phyloP scores from a whole-genome alignment of 441 rosid species.

The Syzygium syzygioides region DNA sequence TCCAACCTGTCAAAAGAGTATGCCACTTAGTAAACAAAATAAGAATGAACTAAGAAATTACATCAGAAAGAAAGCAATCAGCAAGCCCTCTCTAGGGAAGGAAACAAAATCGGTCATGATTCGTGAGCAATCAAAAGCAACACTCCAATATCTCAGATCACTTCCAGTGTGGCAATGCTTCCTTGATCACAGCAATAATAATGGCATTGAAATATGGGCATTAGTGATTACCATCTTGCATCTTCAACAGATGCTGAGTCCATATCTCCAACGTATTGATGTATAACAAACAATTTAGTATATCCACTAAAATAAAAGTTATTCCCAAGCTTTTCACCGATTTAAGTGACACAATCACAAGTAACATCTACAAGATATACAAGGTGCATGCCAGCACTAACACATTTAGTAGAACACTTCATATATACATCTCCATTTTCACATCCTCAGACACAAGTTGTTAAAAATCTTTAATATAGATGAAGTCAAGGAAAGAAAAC shows the following conservation, averaged over 20 bases:
- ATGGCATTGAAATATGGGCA: background rate
- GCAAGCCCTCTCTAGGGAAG: background rate
- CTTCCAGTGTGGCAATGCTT: background rate
- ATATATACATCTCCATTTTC: background rate
- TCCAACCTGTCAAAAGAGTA: slow-evolving; percentile 57
- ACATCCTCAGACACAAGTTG: background rate
- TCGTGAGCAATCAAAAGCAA: background rate
- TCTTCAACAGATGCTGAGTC: background rate
- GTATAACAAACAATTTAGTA: background rate
- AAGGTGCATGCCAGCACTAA: background rate
- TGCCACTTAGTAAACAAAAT: background rate
- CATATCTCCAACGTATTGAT: background rate
- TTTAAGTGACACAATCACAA: background rate
- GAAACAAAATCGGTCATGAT: background rate
- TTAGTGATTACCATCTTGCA: background rate
- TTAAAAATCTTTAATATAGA: background rate
- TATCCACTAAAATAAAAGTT: background rate
- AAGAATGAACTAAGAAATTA: background rate
- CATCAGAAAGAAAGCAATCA: background rate
- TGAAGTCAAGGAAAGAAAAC: background rate
- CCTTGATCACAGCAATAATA: background rate
- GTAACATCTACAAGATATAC: background rate
- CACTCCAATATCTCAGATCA: background rate
- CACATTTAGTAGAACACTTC: background rate
- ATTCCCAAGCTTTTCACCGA: background rate